Base-by-base conservation (phyloP, 192 early-diverging fungal species). In the Allomyces arbusculus region DNA sequence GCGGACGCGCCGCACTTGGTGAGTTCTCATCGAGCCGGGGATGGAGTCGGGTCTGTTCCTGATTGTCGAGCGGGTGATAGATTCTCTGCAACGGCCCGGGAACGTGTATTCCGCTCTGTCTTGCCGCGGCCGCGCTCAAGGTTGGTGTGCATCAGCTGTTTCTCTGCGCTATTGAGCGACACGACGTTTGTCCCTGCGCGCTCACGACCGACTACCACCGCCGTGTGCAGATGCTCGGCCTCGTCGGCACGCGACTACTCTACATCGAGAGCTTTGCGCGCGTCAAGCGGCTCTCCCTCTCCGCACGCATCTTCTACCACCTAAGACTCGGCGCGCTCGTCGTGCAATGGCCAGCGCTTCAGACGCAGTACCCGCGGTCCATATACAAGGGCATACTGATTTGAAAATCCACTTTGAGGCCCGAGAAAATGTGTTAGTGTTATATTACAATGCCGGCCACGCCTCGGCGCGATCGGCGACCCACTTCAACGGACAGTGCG, bases 191-290 rank as follows among this genome's bases (percentile, higher is more conserved):
- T 33, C 61, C 44, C 45, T 63, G 4, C 45, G 24, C 28, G 16
- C 67, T 19, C 11, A 14, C 23, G n/a, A n/a, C n/a, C n/a, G n/a
- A n/a, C n/a, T n/a, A n/a, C n/a, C n/a, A n/a, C n/a, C n/a, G n/a
- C n/a, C n/a, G n/a, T n/a, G n/a, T n/a, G n/a, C 44, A 83, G 74
- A 64, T 86, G 12, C 25, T 86, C 10, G 78, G 79, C 10, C 64
- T 84, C 20, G 78, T 81, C 63, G 65, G 65, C 22, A 84, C 82
- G 8, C 77, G 78, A 8, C 70, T 93, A 11, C 70, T 95, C 10
- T 95, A 88, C 76, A 75, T 99, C 3, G 94, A 99, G 75, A 91
- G 91, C 10, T 87, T 91, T 82, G 94, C 95, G 24, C 78, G 95
- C 19, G 92, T 97, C 0, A 64, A 75, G 10, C 76, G 77, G 3